phyloP scores from a whole-genome alignment of 441 rosid genomes.

The Erodium moschatum region DNA sequence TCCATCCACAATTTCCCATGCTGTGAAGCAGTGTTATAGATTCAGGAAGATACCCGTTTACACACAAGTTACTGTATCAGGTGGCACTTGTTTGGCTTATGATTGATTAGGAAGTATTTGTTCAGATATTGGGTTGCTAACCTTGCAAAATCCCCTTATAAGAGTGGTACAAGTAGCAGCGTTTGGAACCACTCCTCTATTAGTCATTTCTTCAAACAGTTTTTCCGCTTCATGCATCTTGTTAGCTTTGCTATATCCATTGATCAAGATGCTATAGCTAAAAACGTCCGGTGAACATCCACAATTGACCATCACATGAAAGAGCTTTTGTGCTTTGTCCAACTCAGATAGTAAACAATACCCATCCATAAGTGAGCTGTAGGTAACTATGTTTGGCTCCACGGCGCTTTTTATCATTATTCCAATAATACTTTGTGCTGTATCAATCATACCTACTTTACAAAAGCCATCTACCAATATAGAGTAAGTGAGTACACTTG shows the following conservation, averaged over 20 bases:
- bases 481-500: neutral
- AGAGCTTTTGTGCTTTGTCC: neutral
- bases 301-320: slow-evolving; percentile 9
- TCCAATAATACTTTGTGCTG: slow-evolving; percentile 20
- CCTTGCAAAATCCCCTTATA: neutral
- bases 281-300: slow-evolving; percentile 20
- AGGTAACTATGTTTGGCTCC: slow-evolving; percentile 22
- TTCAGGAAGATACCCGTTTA: neutral
- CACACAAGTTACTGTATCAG: neutral
- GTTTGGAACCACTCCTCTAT: neutral
- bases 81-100: neutral
- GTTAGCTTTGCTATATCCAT: neutral
- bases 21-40: neutral
- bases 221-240: neutral
- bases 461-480: slow-evolving; percentile 19
- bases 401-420: slow-evolving; percentile 21
- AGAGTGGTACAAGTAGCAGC: neutral
- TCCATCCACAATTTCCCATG: neutral
- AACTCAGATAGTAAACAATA: neutral
- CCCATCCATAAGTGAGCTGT: slow-evolving; percentile 16
- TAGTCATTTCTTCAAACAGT: neutral
- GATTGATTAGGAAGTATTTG: neutral
- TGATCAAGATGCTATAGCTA: slow-evolving; percentile 16
- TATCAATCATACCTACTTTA: slow-evolving; percentile 19
- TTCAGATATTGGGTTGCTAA: neutral